These are phyloP conservation scores for Ulmus americana DNA, from an alignment of 331 rosid genomes.

Conservation along the genomic window DNA sequence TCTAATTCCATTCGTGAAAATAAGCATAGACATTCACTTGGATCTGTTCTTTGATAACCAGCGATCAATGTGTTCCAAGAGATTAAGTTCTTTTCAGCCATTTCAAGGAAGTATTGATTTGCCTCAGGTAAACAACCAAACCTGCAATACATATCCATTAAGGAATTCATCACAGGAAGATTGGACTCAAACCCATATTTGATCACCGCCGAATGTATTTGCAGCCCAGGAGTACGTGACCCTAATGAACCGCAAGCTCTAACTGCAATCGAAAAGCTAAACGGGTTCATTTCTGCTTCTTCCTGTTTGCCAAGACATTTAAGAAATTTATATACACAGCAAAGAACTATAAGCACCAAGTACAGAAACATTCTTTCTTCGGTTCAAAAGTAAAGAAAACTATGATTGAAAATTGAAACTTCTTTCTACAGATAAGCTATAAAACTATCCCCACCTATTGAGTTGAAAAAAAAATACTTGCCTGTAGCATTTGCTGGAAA, in stretches of 20 bases:
- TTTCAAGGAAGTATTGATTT: slow-evolving; percentile 51
- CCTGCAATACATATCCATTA: slow-evolving; percentile 81
- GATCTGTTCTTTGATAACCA: slow-evolving; percentile 55
- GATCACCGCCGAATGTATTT: slow-evolving; percentile 65
- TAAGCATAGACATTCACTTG: slow-evolving; percentile 46
- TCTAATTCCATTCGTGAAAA: slow-evolving; percentile 51
- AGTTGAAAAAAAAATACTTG: slow-evolving; percentile 16
- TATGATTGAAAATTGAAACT: background rate
- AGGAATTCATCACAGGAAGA: slow-evolving; percentile 69
- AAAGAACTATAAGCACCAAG: background rate
- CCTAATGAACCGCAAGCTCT: slow-evolving; percentile 63
- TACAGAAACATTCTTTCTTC: background rate
- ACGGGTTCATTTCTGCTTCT: slow-evolving; percentile 52
- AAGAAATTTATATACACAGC: slow-evolving; percentile 7
- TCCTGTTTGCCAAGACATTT: slow-evolving; percentile 49
- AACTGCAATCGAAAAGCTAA: slow-evolving; percentile 70
- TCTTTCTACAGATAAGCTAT: background rate
- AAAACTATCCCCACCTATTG: background rate
- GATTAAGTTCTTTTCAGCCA: slow-evolving; percentile 52
- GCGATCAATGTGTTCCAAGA: slow-evolving; percentile 82
- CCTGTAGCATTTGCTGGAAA: slow-evolving; percentile 63
- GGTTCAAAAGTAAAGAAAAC: background rate
- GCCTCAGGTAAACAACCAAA: slow-evolving; percentile 52
- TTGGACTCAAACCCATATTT: slow-evolving; percentile 50
- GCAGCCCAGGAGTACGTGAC: slow-evolving; percentile 48